phyloP scores from a whole-genome alignment of 2,329 filamentous ascomycete genomes.

The Diaporthe destruens region DNA sequence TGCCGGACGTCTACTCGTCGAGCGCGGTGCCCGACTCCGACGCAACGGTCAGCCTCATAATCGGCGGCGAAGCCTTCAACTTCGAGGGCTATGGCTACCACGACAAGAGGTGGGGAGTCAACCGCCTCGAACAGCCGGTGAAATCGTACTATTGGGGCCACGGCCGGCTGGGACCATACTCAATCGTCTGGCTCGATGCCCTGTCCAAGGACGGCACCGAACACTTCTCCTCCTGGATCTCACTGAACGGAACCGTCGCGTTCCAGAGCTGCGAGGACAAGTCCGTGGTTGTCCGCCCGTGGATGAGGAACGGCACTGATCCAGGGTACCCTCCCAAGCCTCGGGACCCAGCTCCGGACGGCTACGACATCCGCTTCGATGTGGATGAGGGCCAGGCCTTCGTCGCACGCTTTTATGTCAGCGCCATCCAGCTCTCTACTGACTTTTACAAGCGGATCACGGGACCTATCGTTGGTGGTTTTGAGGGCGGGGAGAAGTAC shows the following conservation, averaged over 20 bases:
- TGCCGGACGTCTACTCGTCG: background rate
- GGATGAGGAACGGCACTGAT: background rate
- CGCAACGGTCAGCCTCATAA: background rate
- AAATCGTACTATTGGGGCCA: background rate
- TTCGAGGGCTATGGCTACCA: constrained; percentile 7
- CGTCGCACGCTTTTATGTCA: background rate
- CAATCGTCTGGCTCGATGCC: background rate
- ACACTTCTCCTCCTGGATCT: background rate
- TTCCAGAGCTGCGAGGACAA: background rate
- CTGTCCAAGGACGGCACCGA: background rate
- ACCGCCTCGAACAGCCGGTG: background rate
- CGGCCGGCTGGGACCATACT: background rate
- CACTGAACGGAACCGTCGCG: background rate
- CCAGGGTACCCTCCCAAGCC: background rate
- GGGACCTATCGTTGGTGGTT: background rate
- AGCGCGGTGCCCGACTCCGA: background rate
- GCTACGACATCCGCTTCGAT: background rate
- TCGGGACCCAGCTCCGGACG: background rate
- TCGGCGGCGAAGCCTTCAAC: background rate
- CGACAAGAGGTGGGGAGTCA: constrained; percentile 1
- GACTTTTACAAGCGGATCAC: background rate
- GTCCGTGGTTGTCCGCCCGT: constrained; percentile 1
- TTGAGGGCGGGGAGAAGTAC: background rate
- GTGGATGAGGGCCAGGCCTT: background rate
- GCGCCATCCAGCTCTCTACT: background rate